A percentile compares a stretch with the other conserved stretches of the same genome.
Conservation (phyloP, 2,329 filamentous ascomycete genomes). For the Lojkania enalia region DNA sequence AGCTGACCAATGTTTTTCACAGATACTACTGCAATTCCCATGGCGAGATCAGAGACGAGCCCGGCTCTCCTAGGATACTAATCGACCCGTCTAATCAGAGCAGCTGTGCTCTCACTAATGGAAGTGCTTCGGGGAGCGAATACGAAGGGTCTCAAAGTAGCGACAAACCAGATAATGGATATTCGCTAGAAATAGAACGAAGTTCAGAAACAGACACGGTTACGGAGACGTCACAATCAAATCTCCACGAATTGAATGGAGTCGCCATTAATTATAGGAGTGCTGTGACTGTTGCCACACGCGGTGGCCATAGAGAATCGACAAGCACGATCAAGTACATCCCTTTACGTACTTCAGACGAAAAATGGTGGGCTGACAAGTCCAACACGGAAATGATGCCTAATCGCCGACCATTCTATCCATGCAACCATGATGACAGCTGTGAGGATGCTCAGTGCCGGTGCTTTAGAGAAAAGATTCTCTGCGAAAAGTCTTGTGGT, state of each 20-base stretch:
- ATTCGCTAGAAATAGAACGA: too few species aligned
- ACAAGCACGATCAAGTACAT: too few species aligned
- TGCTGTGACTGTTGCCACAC: not conserved
- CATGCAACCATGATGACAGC: constrained; percentile 68
- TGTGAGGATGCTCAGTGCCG: constrained; percentile 65
- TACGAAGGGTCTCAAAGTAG: too few species aligned
- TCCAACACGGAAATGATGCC: too few species aligned
- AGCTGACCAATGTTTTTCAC: constrained; percentile 8
- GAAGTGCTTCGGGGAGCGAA: too few species aligned
- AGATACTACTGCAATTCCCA: constrained; percentile 47
- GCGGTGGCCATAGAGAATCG: not conserved
- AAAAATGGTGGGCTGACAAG: too few species aligned
- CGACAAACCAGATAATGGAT: too few species aligned
- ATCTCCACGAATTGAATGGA: not conserved
- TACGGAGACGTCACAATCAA: too few species aligned
- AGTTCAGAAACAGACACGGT: too few species aligned
- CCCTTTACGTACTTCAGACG: too few species aligned
- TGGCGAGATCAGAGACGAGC: constrained; percentile 44
- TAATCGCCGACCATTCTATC: constrained; percentile 54
- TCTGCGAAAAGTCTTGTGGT: constrained; percentile 74
- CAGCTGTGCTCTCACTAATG: too few species aligned
- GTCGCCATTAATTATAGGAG: not conserved
- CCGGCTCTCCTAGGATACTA: constrained; percentile 5
- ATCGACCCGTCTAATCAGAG: too few species aligned
- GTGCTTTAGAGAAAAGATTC: constrained; percentile 63